Evolutionary conservation across 202 grass and related monocot species (phyloP).

Genomic region (Schoenoplectus triqueter): DNA sequence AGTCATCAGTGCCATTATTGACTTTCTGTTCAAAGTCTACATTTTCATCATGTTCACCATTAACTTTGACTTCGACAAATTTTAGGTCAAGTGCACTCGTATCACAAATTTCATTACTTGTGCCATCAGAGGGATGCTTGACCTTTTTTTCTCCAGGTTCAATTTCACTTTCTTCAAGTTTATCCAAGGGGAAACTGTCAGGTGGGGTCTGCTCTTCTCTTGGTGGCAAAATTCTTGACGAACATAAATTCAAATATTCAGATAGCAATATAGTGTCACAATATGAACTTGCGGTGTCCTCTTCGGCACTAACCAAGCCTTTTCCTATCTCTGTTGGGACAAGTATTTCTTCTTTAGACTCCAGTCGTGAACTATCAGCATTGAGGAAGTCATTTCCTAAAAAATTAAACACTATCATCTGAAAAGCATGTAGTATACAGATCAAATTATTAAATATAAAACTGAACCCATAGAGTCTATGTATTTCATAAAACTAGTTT

Average conservation of each 20-base stretch:
- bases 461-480: background rate
- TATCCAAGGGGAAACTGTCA: background rate
- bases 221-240: slow-evolving; percentile 14
- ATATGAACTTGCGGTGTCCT: slow-evolving; percentile 15
- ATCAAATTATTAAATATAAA: background rate
- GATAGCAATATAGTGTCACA: slow-evolving; percentile 37
- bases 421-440: background rate
- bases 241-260: slow-evolving; percentile 43
- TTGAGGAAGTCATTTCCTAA: slow-evolving; percentile 18
- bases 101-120: slow-evolving; percentile 8
- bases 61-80: background rate
- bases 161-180: slow-evolving; percentile 19
- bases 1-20: background rate
- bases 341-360: slow-evolving; percentile 21
- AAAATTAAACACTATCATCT: background rate
- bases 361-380: slow-evolving; percentile 19
- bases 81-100: background rate
- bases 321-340: background rate
- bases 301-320: slow-evolving; percentile 6
- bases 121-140: slow-evolving; percentile 7
- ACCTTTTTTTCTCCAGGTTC: background rate
- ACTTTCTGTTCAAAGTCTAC: slow-evolving; percentile 17
- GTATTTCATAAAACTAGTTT: too few relatives aligned
- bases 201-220: slow-evolving; percentile 3
- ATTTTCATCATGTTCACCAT: slow-evolving; percentile 7